Base-by-base conservation (phyloP, 441 rosid species). In the Jatropha podagrica region DNA sequence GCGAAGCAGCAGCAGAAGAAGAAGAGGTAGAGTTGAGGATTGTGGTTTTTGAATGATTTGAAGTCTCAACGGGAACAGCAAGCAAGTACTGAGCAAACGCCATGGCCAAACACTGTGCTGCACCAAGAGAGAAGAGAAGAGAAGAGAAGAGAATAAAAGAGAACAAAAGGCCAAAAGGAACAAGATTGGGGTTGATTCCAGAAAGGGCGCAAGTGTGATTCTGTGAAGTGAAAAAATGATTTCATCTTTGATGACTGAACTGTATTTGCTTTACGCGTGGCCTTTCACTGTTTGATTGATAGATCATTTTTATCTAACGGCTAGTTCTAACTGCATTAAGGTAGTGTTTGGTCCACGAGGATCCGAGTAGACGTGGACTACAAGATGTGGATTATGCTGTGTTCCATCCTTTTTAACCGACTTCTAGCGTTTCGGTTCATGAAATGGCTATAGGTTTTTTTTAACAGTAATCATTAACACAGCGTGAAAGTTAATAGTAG, bases 51-150 rank as follows among this genome's bases (percentile, higher is more conserved):
- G 85, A 32, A 77, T 69, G 73, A 64, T 48, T 63, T 26, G 84
- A 72, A 40, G 85, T 59, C 7, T 86, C 83, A 49, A 81, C 68
- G 5, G 93, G 88, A 49, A 86, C 88, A 66, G 89, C 80, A 18
- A 83, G 79, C 77, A 86, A 76, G 82, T 74, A 88, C 49, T 83
- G 89, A 76, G 87, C 83, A 69, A 87, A 81, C 62, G 96, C 96
- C 98, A 92, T 91, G 54, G 78, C 72, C 74, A 68, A 37, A 20
- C 5, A 48, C 23, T 41, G 42, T 2, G 23, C 59, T 0, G 9
- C 0, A 55, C 20, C 17, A 7, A 52, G 58, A 55, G 59, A 55
- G 48, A 44, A 44, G 48, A 40, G 32, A 56, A 55, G 5, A 59
- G 62, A 44, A 1, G 46, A 32, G 14, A 54, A 27, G 27, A 38